Evolutionary conservation across 805 yeast species (phyloP).

Genomic region (Wickerhamomyces chaumierensis): DNA sequence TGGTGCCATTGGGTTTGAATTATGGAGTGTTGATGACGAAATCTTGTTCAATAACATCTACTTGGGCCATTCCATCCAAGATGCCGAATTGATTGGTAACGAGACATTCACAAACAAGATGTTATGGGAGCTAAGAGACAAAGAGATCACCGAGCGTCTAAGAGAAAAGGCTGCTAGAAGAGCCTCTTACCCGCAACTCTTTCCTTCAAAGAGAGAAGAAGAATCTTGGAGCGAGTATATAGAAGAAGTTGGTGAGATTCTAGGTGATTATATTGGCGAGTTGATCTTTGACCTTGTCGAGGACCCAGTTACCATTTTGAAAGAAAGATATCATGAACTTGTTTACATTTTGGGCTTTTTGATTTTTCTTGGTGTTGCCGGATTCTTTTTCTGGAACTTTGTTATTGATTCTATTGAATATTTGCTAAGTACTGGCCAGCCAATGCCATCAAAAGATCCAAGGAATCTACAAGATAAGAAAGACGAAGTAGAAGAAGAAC

Average conservation of each 20-base stretch:
- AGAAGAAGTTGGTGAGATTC: not conserved
- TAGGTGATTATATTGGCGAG: constrained; percentile 2
- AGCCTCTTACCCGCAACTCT: constrained; percentile 2
- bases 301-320: not conserved
- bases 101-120: constrained; percentile 50
- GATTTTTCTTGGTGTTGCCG: not conserved
- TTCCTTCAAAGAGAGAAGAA: constrained; percentile 1
- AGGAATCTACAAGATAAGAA: not conserved
- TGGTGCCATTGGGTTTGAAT: constrained; percentile 78
- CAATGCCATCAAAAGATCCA: not conserved
- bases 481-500: constrained; percentile 7
- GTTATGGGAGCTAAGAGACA: constrained; percentile 32
- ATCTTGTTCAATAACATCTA: constrained; percentile 76
- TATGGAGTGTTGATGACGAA: constrained; percentile 77
- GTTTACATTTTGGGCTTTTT: not conserved
- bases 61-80: constrained; percentile 71
- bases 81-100: constrained; percentile 80
- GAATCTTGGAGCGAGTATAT: constrained; percentile 2
- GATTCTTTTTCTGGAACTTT: not conserved
- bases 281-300: not conserved
- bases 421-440: not conserved
- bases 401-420: not conserved
- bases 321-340: not conserved
- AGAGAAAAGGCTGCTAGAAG: not conserved
- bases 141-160: not conserved